Evolutionary conservation across 2,329 filamentous ascomycete genomes (phyloP).

Genomic region (Verticillium nonalfalfae): DNA sequence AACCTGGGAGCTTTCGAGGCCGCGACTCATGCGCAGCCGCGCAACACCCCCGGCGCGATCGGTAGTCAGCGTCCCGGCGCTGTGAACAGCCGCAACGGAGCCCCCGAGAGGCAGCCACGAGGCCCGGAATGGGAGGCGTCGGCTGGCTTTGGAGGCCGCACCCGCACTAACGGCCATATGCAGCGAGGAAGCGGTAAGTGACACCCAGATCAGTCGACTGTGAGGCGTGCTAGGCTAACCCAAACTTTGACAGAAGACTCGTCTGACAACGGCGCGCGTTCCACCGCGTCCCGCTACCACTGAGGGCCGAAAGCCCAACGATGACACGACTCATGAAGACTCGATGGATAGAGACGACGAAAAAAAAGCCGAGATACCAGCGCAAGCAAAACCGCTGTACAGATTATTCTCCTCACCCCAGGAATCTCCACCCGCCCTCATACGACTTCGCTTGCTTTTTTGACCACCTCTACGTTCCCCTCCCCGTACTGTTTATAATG

Average conservation of each 20-base stretch:
- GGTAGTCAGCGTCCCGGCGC: conserved; percentile 57
- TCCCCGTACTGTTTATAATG: conserved; percentile 30
- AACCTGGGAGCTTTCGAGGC: conserved; percentile 46
- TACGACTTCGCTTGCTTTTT: background rate
- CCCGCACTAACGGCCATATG: conserved; percentile 53
- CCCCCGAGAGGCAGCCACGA: conserved; percentile 57
- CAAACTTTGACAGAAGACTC: conserved; percentile 23
- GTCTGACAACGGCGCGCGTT: conserved; percentile 33
- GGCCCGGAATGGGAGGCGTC: conserved; percentile 56
- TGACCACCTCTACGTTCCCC: conserved; percentile 6
- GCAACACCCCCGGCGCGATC: conserved; percentile 54
- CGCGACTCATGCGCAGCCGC: conserved; percentile 27
- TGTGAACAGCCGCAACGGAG: conserved; percentile 34
- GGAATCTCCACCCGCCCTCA: background rate
- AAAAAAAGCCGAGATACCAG: conserved; percentile 4
- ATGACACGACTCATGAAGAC: conserved; percentile 13
- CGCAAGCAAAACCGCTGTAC: background rate
- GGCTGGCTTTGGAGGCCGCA: conserved; percentile 45
- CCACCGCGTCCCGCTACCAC: conserved; percentile 10
- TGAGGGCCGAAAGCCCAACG: conserved; percentile 4
- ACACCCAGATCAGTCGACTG: background rate
- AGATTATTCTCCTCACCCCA: background rate
- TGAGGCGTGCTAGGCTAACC: conserved; percentile 6
- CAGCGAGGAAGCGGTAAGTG: conserved; percentile 54
- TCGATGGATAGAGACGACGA: conserved; percentile 28